These are phyloP conservation scores for Garcia nutans DNA, from an alignment of 345 rosid genomes.

Conservation along the genomic window DNA sequence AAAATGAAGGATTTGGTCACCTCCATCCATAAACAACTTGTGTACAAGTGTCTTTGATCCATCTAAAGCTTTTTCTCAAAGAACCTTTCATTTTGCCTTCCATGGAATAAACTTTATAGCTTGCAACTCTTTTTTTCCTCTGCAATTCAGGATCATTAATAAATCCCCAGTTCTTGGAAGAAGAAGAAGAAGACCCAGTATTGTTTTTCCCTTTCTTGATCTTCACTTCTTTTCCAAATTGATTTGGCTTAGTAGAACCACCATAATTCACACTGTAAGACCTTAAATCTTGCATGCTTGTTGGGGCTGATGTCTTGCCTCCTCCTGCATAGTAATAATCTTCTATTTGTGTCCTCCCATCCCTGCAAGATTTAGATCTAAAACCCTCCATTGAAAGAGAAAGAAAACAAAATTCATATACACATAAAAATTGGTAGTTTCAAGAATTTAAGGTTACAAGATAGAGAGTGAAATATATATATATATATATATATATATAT, in stretches of 20 bases:
- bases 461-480: background rate
- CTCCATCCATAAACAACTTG: slow-evolving; percentile 65
- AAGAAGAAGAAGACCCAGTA: slow-evolving; percentile 41
- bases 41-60: slow-evolving; percentile 75
- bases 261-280: slow-evolving; percentile 50
- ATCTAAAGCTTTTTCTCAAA: slow-evolving; percentile 74
- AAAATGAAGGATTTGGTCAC: slow-evolving; percentile 24
- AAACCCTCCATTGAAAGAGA: slow-evolving; percentile 43
- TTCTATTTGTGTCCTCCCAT: slow-evolving; percentile 38
- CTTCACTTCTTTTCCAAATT: slow-evolving; percentile 47
- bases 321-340: slow-evolving; percentile 23
- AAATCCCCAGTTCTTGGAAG: slow-evolving; percentile 65
- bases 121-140: slow-evolving; percentile 90
- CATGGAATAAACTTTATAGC: slow-evolving; percentile 74
- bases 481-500: too few relatives aligned
- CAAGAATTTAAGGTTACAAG: slow-evolving; percentile 11
- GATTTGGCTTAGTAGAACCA: slow-evolving; percentile 22
- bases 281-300: slow-evolving; percentile 60
- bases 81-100: slow-evolving; percentile 93
- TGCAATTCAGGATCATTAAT: slow-evolving; percentile 77
- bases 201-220: slow-evolving; percentile 47
- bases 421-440: background rate
- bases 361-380: slow-evolving; percentile 60
- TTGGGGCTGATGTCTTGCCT: slow-evolving; percentile 23
- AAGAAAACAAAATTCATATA: background rate